A percentile compares a stretch with the other conserved stretches of the same genome.
Evolutionary conservation across 2,329 filamentous ascomycete species (phyloP).

Genomic region (Hortaea werneckii): DNA sequence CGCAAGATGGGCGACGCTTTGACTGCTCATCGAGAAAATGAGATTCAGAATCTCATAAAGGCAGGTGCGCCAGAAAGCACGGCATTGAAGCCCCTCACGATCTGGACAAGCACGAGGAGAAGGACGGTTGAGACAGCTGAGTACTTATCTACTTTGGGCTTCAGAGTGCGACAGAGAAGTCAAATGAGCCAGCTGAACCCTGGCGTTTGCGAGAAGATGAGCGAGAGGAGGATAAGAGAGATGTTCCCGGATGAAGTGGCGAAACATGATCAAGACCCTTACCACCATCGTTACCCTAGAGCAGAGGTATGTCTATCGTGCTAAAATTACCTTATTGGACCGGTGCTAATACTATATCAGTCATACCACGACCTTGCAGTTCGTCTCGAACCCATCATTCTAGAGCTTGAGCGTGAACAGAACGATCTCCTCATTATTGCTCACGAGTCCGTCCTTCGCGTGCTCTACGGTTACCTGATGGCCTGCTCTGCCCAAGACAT

Average conservation of each 20-base stretch:
- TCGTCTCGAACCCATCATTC: conserved; percentile 90
- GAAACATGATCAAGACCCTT: conserved; percentile 89
- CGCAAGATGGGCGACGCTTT: conserved; percentile 77
- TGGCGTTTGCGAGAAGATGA: conserved; percentile 88
- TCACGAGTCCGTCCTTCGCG: conserved; percentile 92
- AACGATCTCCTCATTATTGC: conserved; percentile 97
- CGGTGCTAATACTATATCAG: conserved; percentile 33
- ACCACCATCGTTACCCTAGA: conserved; percentile 90
- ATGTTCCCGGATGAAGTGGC: conserved; percentile 83
- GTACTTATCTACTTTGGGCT: conserved; percentile 67
- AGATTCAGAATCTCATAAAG: conserved; percentile 59
- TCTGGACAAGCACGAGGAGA: conserved; percentile 91
- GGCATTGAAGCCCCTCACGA: conserved; percentile 67
- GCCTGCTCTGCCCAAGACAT: conserved; percentile 94
- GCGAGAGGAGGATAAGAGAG: conserved; percentile 67
- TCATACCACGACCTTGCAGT: conserved; percentile 99
- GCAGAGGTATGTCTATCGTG: conserved; percentile 58
- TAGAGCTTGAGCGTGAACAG: conserved; percentile 92
- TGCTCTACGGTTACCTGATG: conserved; percentile 97
- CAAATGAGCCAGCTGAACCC: conserved; percentile 98
- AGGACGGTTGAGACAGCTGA: conserved; percentile 85
- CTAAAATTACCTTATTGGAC: background rate
- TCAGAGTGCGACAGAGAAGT: conserved; percentile 78
- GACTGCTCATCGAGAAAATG: conserved; percentile 71
- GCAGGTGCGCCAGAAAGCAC: conserved; percentile 54